Evolutionary conservation across 345 rosid species (phyloP).

Genomic region (Linum usitatissimum): DNA sequence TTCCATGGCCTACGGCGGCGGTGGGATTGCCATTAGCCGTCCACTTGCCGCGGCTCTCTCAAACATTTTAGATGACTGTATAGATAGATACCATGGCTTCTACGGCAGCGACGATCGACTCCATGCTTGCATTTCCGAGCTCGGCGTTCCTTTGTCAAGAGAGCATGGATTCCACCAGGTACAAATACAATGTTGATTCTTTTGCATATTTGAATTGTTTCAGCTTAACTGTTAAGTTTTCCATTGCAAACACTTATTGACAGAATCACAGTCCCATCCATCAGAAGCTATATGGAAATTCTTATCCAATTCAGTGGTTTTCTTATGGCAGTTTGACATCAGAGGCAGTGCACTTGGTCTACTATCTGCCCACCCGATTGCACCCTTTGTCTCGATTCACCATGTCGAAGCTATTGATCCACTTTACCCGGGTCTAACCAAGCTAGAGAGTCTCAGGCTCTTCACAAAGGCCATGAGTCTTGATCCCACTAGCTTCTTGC

Average conservation of each 20-base stretch:
- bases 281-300: background rate
- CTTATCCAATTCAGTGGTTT: background rate
- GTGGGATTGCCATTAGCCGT: conserved; percentile 82
- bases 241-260: too few species aligned
- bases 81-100: conserved; percentile 67
- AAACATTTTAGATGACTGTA: conserved; percentile 52
- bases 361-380: conserved; percentile 67
- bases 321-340: conserved; percentile 73
- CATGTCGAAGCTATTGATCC: conserved; percentile 84
- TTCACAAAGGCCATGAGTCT: conserved; percentile 62
- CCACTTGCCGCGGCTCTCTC: conserved; percentile 70
- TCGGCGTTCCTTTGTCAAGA: conserved; percentile 72
- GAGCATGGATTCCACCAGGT: conserved; percentile 96
- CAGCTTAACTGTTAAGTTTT: too few species aligned
- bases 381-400: conserved; percentile 80
- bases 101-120: conserved; percentile 94
- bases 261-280: too few species aligned
- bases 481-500: conserved; percentile 68
- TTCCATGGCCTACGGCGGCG: conserved; percentile 93
- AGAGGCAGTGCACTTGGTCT: conserved; percentile 74
- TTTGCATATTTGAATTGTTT: too few species aligned
- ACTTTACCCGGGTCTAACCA: conserved; percentile 60
- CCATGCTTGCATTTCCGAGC: conserved; percentile 85
- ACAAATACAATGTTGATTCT: conserved; percentile 20
- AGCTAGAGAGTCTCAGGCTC: conserved; percentile 59